A percentile compares a stretch with the other conserved stretches of the same genome.
Conservation (phyloP, 371 early-diverging fungal species). For the Rhizopus sp. region DNA sequence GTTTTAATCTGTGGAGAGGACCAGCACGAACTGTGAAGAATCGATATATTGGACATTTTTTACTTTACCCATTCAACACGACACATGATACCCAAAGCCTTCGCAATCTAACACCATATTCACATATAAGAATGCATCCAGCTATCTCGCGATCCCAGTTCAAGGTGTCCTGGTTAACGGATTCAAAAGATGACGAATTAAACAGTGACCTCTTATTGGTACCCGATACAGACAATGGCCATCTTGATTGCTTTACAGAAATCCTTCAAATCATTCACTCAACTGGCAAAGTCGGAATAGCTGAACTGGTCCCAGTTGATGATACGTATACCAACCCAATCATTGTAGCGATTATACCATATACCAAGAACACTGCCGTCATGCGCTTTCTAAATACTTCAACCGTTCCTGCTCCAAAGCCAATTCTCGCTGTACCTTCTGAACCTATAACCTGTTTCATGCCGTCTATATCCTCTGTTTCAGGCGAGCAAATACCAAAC, state of each 20-base stretch:
- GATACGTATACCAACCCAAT: background rate
- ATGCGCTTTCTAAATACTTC: conserved; percentile 15
- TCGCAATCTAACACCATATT: background rate
- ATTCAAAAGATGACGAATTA: too few relatives aligned
- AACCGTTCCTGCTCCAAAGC: background rate
- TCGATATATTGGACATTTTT: too few relatives aligned
- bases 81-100: background rate
- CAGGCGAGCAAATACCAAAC: background rate
- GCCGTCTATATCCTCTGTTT: too few relatives aligned
- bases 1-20: too few relatives aligned
- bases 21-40: too few relatives aligned
- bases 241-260: background rate
- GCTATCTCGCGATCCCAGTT: background rate
- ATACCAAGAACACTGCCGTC: conserved; percentile 9
- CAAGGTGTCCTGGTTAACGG: background rate
- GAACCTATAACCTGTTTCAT: background rate
- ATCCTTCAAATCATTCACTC: conserved; percentile 2
- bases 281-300: conserved; percentile 10
- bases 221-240: background rate
- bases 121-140: background rate
- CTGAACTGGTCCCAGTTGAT: conserved; percentile 11
- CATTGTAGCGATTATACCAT: conserved; percentile 11
- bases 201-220: background rate
- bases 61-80: background rate
- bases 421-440: background rate